Evolutionary conservation across 805 yeast genomes (phyloP).

Genomic region (Nakazawaea pomicola): DNA sequence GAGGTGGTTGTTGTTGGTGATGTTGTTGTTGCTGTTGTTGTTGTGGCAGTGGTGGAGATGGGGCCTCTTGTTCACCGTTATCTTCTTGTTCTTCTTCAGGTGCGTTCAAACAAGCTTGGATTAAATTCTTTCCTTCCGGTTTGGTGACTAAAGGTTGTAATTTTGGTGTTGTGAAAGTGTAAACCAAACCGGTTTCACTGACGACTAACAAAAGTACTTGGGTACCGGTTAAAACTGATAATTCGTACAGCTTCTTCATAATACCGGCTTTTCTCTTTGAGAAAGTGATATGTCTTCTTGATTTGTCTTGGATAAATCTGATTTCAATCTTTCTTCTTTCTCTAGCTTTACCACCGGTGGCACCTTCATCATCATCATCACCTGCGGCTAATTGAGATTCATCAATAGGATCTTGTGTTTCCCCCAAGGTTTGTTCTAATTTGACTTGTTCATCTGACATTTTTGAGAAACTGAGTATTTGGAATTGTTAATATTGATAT

Average conservation of each 20-base stretch:
- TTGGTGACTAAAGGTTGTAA: slow-evolving; percentile 96
- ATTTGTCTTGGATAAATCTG: slow-evolving; percentile 94
- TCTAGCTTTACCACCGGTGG: slow-evolving; percentile 43
- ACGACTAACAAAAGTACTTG: slow-evolving; percentile 93
- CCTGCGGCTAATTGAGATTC: slow-evolving; percentile 16
- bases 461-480: neutral
- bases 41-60: slow-evolving; percentile 21
- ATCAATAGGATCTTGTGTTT: slow-evolving; percentile 11
- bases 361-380: slow-evolving; percentile 50
- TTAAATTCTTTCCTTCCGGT: slow-evolving; percentile 93
- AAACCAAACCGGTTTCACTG: slow-evolving; percentile 96
- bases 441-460: slow-evolving; percentile 13
- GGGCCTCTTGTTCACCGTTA: slow-evolving; percentile 32
- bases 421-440: slow-evolving; percentile 12
- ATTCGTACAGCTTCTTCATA: slow-evolving; percentile 99
- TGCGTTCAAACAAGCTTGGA: slow-evolving; percentile 95
- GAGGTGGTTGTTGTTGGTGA: slow-evolving; percentile 28
- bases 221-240: slow-evolving; percentile 94
- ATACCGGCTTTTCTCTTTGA: slow-evolving; percentile 98
- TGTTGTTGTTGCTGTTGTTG: slow-evolving; percentile 28
- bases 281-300: slow-evolving; percentile 96
- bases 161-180: slow-evolving; percentile 98
- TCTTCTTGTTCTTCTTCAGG: slow-evolving; percentile 82
- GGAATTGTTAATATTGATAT: neutral
- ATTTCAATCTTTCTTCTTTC: slow-evolving; percentile 89